Evolutionary conservation across 2,329 filamentous ascomycete genomes (phyloP).

Genomic region (Colletotrichum cereale): DNA sequence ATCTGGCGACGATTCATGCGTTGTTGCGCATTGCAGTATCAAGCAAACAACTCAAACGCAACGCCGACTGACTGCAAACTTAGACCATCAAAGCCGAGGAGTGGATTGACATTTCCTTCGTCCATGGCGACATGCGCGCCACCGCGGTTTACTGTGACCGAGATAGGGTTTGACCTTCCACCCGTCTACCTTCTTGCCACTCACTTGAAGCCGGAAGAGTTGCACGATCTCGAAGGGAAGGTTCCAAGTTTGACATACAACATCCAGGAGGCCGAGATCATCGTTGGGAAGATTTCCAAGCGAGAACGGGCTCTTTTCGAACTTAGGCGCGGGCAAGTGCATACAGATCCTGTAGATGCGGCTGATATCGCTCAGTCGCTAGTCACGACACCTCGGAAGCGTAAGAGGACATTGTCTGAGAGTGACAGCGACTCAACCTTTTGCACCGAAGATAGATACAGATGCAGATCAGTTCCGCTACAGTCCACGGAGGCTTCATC

Average conservation of each 20-base stretch:
- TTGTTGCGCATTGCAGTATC: neutral
- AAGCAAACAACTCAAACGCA: neutral
- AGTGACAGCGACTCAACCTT: constrained; percentile 44
- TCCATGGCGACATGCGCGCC: neutral
- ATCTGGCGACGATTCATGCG: neutral
- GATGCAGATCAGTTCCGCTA: neutral
- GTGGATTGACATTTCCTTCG: neutral
- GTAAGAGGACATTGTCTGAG: constrained; percentile 37
- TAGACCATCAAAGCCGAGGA: neutral
- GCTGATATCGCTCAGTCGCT: neutral
- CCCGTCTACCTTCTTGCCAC: constrained; percentile 80
- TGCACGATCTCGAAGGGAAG: constrained; percentile 73
- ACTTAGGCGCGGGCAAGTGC: constrained; percentile 75
- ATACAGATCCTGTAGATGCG: constrained; percentile 62
- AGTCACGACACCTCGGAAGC: neutral
- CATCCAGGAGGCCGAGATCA: constrained; percentile 76
- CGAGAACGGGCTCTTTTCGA: constrained; percentile 82
- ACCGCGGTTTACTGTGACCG: neutral
- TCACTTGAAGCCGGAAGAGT: constrained; percentile 73
- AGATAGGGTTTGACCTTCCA: constrained; percentile 59
- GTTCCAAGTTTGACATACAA: constrained; percentile 78
- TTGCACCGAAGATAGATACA: constrained; percentile 3
- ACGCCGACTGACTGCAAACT: neutral
- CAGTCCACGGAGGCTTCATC: neutral
- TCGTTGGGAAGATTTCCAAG: constrained; percentile 80